Base-by-base conservation (phyloP, 2,329 filamentous ascomycete genomes). In the Neonectria faginata region DNA sequence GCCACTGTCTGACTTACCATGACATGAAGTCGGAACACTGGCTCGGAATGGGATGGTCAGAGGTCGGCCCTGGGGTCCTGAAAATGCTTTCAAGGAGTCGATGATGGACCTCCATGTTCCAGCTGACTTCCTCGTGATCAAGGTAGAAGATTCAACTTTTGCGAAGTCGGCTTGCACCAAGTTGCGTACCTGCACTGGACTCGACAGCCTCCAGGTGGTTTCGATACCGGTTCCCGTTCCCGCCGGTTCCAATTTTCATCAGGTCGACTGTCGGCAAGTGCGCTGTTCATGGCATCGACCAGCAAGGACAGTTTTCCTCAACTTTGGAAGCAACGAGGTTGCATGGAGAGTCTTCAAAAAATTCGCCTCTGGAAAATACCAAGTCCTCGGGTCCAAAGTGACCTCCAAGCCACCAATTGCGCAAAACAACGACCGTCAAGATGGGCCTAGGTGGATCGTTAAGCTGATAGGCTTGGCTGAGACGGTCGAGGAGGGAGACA, bases 221-320 rank as follows among this genome's bases (percentile, higher is more conserved):
- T 14, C 62, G 2, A 50, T 42, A 16, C 36, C 67, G 12, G 12
- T 55, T 65, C 64, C 72, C 0, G 70, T 77, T 50, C 69, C 73
- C 7, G 56, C 61, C 0, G 73, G 67, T 2, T 73, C 73, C 5
- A 75, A 65, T 39, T 66, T 73, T n/a, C 71, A 72, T 4, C 73
- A 73, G 0, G 74, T 80, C 0, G 77, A 81, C 18, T 75, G 73
- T 45, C 77, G 71, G 51, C 76, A 77, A 45, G 71, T 82, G 0
- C 71, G 75, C 31, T 75, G 73, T 31, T 80, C 78, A 9, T 82
- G 79, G 79, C 74, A 79, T 58, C 74, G 74, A 20, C 67, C 79
- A 9, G 68, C 47, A 6, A 71, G 63, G 12, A 72, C 67, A 1
- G 77, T 60, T 0, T 76, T 67, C 67, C 65, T 81, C 4, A 75